These are phyloP conservation scores for Brassica carinata DNA, from an alignment of 345 rosid genomes.

Conservation along the genomic window DNA sequence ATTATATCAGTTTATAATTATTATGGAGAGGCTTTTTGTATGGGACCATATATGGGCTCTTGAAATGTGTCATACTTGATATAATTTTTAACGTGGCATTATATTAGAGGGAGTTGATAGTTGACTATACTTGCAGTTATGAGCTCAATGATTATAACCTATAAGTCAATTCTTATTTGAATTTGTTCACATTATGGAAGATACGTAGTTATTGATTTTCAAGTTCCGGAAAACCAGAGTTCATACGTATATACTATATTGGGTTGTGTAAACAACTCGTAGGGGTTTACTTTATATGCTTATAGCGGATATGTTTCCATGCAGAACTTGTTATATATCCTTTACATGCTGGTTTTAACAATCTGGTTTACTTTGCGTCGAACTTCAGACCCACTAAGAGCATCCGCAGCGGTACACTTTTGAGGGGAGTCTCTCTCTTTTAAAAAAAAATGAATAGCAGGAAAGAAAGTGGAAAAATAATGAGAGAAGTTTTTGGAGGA, in stretches of 20 bases:
- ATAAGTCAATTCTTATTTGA: constrained; percentile 36
- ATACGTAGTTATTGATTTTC: constrained; percentile 9
- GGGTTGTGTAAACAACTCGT: constrained; percentile 9
- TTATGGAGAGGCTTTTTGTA: constrained; percentile 29
- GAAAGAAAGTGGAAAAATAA: no score
- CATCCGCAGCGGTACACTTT: no score
- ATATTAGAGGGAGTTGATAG: constrained; percentile 25
- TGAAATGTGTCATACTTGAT: constrained; percentile 20
- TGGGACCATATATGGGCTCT: constrained; percentile 30
- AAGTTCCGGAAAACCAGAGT: background rate
- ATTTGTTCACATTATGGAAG: constrained; percentile 42
- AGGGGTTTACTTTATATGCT: background rate
- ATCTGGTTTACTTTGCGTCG: background rate
- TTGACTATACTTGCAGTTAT: constrained; percentile 31
- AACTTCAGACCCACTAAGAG: background rate
- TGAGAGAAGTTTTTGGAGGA: no score
- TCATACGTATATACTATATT: background rate
- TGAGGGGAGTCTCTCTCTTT: no score
- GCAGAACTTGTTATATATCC: background rate
- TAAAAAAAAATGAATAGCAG: no score
- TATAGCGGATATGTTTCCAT: background rate
- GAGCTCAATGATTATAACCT: constrained; percentile 15
- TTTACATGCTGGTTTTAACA: background rate
- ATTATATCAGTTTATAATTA: background rate
- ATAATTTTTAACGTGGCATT: constrained; percentile 37